Conservation (phyloP, 768 basidiomycete genomes). For the Phlegmacium glaucopus region DNA sequence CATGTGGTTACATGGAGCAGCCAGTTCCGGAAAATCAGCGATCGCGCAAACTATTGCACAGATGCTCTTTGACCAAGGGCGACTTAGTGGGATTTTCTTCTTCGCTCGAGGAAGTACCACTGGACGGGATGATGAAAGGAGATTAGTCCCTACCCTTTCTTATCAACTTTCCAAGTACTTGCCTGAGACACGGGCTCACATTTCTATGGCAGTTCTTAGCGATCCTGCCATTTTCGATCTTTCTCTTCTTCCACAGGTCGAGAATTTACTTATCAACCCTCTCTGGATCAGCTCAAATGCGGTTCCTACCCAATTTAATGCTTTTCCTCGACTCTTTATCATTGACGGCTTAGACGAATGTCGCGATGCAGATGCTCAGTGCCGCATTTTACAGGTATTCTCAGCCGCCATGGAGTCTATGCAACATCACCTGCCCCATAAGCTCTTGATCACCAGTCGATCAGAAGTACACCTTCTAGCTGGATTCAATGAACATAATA, state of each 20-base stretch:
- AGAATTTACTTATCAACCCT: not conserved
- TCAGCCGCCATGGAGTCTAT: not conserved
- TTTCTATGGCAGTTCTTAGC: not conserved
- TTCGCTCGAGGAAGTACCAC: not conserved
- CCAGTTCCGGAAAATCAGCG: not conserved
- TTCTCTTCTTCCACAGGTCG: not conserved
- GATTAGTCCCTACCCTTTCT: not conserved
- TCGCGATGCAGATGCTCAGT: not conserved
- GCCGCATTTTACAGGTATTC: not conserved
- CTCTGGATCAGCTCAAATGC: not conserved
- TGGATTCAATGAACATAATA: not conserved
- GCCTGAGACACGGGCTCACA: not conserved
- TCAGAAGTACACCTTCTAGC: not conserved
- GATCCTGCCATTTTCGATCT: not conserved
- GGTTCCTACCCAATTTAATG: not conserved
- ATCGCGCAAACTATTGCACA: not conserved
- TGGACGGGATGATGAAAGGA: not conserved
- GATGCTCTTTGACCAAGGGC: too few species aligned
- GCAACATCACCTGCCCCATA: not conserved
- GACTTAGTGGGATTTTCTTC: too few species aligned
- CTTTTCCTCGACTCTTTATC: not conserved
- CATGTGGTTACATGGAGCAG: constrained; percentile 1
- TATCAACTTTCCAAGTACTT: not conserved
- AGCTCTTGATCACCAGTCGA: not conserved
- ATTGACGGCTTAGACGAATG: not conserved